These are phyloP conservation scores for Glycine soja DNA, from an alignment of 306 rosid genomes.

Conservation along the genomic window DNA sequence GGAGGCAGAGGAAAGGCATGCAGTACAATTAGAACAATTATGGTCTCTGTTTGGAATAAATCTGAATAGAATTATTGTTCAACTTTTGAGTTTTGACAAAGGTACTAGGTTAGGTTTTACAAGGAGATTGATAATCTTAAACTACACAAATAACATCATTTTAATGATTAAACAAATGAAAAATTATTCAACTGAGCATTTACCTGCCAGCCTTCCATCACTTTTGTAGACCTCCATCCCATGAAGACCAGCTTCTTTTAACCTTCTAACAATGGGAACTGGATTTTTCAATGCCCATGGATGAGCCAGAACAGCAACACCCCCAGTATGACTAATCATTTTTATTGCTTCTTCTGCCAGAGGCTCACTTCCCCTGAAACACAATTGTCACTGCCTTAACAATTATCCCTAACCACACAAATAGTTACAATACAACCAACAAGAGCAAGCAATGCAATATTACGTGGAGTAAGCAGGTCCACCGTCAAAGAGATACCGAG, in stretches of 20 bases:
- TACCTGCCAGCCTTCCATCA: slow-evolving; percentile 91
- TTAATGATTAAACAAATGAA: slow-evolving; percentile 21
- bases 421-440: slow-evolving; percentile 21
- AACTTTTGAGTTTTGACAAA: neutral
- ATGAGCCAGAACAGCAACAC: slow-evolving; percentile 94
- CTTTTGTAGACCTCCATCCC: slow-evolving; percentile 94
- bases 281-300: slow-evolving; percentile 96
- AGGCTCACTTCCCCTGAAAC: slow-evolving; percentile 95
- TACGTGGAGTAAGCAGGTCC: slow-evolving; percentile 98
- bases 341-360: slow-evolving; percentile 75
- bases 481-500: slow-evolving; percentile 88
- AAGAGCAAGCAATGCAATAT: slow-evolving; percentile 49
- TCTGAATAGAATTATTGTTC: neutral
- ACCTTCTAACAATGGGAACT: slow-evolving; percentile 67
- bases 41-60: neutral
- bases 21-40: too few relatives aligned
- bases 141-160: slow-evolving; percentile 25
- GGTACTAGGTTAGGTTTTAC: slow-evolving; percentile 37
- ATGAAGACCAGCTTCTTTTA: slow-evolving; percentile 95
- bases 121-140: slow-evolving; percentile 21
- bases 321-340: slow-evolving; percentile 86
- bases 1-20: neutral
- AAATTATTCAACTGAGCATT: neutral
- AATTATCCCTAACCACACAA: slow-evolving; percentile 19
- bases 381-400: slow-evolving; percentile 27